Conservation (phyloP, 2,329 filamentous ascomycete genomes). For the Paecilomyces variotii region DNA sequence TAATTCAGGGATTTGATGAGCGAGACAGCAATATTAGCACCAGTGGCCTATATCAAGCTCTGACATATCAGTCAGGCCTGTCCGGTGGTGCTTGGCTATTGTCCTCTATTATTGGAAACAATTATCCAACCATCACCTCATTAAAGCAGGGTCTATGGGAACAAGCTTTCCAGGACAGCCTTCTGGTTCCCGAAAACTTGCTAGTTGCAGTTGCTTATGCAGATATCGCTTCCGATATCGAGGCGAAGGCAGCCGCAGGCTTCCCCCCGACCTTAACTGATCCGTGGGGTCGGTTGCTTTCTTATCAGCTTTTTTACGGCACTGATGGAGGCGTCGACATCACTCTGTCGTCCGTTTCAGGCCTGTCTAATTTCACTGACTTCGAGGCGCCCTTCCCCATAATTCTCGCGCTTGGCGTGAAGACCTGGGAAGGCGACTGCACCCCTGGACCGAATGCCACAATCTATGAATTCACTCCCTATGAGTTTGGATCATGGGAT, state of each 20-base stretch:
- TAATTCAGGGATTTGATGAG: slow-evolving; percentile 37
- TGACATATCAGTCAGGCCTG: slow-evolving; percentile 40
- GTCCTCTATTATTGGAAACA: slow-evolving; percentile 38
- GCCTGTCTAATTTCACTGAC: slow-evolving; percentile 32
- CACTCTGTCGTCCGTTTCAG: slow-evolving; percentile 25
- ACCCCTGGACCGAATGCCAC: slow-evolving; percentile 44
- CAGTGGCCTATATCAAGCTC: slow-evolving; percentile 37
- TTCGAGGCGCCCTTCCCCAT: slow-evolving; percentile 38
- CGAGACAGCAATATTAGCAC: slow-evolving; percentile 33
- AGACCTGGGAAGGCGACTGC: slow-evolving; percentile 30
- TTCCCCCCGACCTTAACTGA: slow-evolving; percentile 35
- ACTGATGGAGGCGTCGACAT: slow-evolving; percentile 28
- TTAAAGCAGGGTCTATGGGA: slow-evolving; percentile 35
- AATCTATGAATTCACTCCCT: slow-evolving; percentile 58
- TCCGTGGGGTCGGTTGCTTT: slow-evolving; percentile 33
- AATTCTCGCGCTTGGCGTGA: slow-evolving; percentile 32
- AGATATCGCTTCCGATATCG: slow-evolving; percentile 24
- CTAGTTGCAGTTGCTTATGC: slow-evolving; percentile 21
- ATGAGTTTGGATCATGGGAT: slow-evolving; percentile 60
- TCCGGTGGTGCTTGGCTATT: slow-evolving; percentile 43
- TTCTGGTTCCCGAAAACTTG: slow-evolving; percentile 28
- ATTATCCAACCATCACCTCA: slow-evolving; percentile 38
- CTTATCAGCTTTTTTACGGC: slow-evolving; percentile 33
- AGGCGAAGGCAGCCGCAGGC: slow-evolving; percentile 29
- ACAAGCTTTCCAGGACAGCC: slow-evolving; percentile 27